A percentile compares a stretch with the other conserved stretches of the same genome.
phyloP scores from a whole-genome alignment of 345 rosid genomes.

The Citrus sinensis region DNA sequence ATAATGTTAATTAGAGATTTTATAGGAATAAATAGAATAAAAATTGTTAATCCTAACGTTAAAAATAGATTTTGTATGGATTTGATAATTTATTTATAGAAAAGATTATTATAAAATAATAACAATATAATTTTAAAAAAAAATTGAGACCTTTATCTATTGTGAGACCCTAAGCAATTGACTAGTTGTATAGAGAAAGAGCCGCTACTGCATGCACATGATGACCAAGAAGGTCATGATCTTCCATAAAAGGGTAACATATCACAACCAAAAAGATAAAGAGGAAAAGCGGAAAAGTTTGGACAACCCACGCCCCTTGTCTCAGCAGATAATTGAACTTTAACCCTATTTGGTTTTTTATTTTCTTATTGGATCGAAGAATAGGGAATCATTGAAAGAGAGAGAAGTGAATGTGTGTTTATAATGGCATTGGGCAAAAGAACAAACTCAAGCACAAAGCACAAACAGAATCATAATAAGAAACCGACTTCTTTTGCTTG shows the following conservation, averaged over 20 bases:
- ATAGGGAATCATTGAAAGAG: neutral
- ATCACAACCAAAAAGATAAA: constrained; percentile 33
- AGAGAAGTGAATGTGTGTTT: neutral
- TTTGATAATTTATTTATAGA: no score
- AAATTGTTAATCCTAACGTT: no score
- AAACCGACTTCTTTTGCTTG: constrained; percentile 9
- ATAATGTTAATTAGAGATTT: no score
- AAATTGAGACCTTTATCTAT: no score
- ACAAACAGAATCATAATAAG: constrained; percentile 1
- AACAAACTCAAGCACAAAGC: constrained; percentile 5
- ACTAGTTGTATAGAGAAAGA: no score
- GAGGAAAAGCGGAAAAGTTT: constrained; percentile 20
- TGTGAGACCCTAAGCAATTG: no score
- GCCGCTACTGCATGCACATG: constrained; percentile 27
- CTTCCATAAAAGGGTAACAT: constrained; percentile 32
- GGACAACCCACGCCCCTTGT: constrained; percentile 52
- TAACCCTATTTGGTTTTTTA: neutral
- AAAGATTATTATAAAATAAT: no score
- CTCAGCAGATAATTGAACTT: constrained; percentile 24
- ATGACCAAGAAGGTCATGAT: constrained; percentile 28
- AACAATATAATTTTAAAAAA: no score
- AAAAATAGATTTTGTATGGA: no score
- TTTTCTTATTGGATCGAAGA: constrained; percentile 8
- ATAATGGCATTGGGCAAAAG: neutral
- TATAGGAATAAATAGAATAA: no score